Percentiles rank a stretch among this genome's conserved stretches.
These are phyloP conservation scores for Kazachstania sp. DNA, from an alignment of 1,139 yeast species.

Conservation along the genomic window DNA sequence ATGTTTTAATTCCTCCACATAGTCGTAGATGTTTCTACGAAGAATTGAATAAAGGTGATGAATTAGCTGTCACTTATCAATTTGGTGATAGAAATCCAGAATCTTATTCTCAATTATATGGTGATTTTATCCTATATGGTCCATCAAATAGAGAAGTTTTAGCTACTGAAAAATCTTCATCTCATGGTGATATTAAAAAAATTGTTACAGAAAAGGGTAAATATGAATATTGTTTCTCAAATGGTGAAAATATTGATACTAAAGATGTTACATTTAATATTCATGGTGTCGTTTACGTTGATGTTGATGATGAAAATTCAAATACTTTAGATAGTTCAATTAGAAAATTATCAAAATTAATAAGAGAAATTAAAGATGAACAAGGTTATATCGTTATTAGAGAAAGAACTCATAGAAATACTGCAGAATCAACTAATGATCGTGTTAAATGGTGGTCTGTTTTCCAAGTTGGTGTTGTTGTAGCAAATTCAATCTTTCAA, in stretches of 20 bases:
- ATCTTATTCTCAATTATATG: conserved; percentile 64
- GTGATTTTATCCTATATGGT: conserved; percentile 57
- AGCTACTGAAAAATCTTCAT: conserved; percentile 45
- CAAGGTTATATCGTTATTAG: conserved; percentile 88
- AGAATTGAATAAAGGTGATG: conserved; percentile 71
- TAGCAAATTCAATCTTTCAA: conserved; percentile 82
- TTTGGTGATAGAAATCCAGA: conserved; percentile 84
- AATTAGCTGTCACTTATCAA: conserved; percentile 82
- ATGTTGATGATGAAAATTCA: conserved; percentile 70
- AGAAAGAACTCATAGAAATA: conserved; percentile 96
- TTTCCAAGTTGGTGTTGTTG: conserved; percentile 81
- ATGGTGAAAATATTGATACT: conserved; percentile 66
- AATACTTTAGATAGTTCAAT: conserved; percentile 84
- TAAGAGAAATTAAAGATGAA: conserved; percentile 85
- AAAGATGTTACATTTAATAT: conserved; percentile 93
- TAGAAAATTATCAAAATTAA: conserved; percentile 62
- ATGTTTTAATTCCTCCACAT: conserved; percentile 72
- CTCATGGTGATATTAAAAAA: conserved; percentile 75
- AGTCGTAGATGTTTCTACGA: conserved; percentile 89
- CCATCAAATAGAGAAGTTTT: conserved; percentile 24
- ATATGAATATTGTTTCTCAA: conserved; percentile 83
- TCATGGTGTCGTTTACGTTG: conserved; percentile 86
- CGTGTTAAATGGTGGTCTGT: conserved; percentile 98
- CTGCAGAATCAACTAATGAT: conserved; percentile 94
- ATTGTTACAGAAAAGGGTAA: conserved; percentile 63